Evolutionary conservation across 805 yeast genomes (phyloP).

Genomic region (Nakazawaea ambrosiae): DNA sequence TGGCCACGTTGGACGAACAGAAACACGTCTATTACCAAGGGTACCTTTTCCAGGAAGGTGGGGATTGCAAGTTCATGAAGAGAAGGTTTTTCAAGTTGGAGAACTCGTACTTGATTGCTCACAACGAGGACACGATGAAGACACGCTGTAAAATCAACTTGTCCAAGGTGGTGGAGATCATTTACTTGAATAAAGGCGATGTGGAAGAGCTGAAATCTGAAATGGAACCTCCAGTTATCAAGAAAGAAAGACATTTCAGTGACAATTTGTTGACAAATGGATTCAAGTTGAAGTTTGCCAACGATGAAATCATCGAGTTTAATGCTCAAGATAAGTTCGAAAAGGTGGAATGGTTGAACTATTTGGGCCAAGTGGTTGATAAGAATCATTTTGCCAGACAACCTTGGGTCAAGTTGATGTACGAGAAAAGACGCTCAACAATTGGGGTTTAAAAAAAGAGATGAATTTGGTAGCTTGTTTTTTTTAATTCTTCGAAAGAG

Average conservation of each 20-base stretch:
- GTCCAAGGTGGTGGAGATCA: conserved; percentile 52
- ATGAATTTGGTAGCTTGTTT: too few relatives aligned
- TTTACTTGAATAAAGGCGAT: conserved; percentile 31
- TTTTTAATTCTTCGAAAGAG: not conserved
- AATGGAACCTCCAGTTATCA: not conserved
- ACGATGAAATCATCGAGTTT: conserved; percentile 78
- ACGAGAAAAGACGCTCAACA: too few relatives aligned
- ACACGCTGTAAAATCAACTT: conserved; percentile 73
- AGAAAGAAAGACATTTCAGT: conserved; percentile 49
- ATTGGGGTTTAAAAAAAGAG: too few relatives aligned
- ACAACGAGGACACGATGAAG: conserved; percentile 60
- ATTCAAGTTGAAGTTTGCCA: conserved; percentile 66
- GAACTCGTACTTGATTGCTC: conserved; percentile 70
- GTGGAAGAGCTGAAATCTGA: not conserved
- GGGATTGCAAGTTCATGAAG: conserved; percentile 73
- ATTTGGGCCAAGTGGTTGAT: conserved; percentile 48
- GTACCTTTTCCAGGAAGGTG: conserved; percentile 81
- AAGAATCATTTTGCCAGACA: conserved; percentile 24
- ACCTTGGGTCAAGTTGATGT: conserved; percentile 29
- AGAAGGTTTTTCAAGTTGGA: conserved; percentile 68
- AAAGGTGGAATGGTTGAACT: conserved; percentile 58
- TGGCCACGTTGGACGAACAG: conserved; percentile 29
- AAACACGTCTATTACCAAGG: conserved; percentile 45
- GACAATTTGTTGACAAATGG: conserved; percentile 69
- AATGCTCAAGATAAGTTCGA: conserved; percentile 69